Conservation (phyloP, 225 moss, liverwort and hornwort genomes). For the Pseudisothecium myosuroides region DNA sequence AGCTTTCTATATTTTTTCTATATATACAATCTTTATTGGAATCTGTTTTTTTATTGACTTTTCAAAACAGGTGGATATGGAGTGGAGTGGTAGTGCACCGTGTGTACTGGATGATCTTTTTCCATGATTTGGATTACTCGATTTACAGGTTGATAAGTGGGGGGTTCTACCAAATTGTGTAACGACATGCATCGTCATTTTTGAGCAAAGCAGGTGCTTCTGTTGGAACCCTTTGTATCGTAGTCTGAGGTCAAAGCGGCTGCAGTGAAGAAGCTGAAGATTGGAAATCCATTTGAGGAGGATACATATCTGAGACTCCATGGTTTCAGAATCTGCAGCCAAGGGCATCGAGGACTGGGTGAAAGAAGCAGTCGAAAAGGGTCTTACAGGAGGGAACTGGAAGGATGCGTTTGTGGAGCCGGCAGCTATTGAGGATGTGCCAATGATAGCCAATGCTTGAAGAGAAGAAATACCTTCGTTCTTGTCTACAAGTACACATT, state of each 20-base stretch:
- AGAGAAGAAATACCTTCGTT: slow-evolving; percentile 58
- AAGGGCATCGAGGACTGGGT: slow-evolving; percentile 51
- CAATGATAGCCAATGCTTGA: slow-evolving; percentile 45
- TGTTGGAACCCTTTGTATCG: background rate
- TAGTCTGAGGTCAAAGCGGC: slow-evolving; percentile 35
- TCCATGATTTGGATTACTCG: background rate
- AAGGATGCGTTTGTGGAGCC: slow-evolving; percentile 45
- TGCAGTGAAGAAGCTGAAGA: slow-evolving; percentile 49
- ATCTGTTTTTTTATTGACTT: background rate
- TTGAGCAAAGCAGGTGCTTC: background rate
- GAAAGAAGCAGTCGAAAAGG: slow-evolving; percentile 46
- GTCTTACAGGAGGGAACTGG: slow-evolving; percentile 45
- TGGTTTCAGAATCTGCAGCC: slow-evolving; percentile 75
- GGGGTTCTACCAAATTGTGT: slow-evolving; percentile 13
- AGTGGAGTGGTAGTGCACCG: background rate
- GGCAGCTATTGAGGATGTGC: slow-evolving; percentile 52
- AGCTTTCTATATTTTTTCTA: background rate
- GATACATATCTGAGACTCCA: slow-evolving; percentile 44
- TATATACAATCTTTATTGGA: background rate
- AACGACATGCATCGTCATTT: slow-evolving; percentile 42
- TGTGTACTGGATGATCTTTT: background rate
- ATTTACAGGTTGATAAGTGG: background rate
- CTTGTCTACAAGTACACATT: slow-evolving; percentile 17
- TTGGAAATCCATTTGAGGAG: slow-evolving; percentile 54
- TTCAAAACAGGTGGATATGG: background rate